Conservation (phyloP, 495 filamentous ascomycete genomes). For the Penicillium paxilli region DNA sequence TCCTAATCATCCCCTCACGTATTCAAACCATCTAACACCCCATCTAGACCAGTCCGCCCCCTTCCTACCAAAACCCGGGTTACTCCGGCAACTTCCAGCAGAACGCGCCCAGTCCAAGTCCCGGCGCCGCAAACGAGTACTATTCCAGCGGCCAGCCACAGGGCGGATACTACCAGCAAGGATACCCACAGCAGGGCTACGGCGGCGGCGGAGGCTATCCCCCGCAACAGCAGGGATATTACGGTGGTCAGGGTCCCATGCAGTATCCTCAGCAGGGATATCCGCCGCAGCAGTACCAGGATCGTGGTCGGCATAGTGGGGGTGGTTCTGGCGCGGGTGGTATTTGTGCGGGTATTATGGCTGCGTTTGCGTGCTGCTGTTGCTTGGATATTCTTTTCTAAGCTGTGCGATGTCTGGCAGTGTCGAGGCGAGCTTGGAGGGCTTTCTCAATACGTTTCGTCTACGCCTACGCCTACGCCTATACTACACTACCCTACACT, state of each 20-base stretch:
- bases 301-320: constrained; percentile 29
- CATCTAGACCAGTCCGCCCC: constrained; percentile 38
- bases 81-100: constrained; percentile 25
- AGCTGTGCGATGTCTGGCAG: too few relatives aligned
- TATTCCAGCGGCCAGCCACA: constrained; percentile 24
- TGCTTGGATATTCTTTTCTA: constrained; percentile 57
- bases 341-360: constrained; percentile 48
- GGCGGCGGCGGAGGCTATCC: constrained; percentile 11
- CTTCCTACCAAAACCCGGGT: constrained; percentile 35
- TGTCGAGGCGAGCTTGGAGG: too few relatives aligned
- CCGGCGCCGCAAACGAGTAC: constrained; percentile 29
- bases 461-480: too few relatives aligned
- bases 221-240: constrained; percentile 20
- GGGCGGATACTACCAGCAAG: constrained; percentile 12
- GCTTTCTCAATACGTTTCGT: constrained; percentile 2
- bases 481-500: too few relatives aligned
- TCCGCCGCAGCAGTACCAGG: constrained; percentile 44
- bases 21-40: constrained; percentile 15
- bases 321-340: constrained; percentile 34
- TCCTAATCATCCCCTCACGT: neutral
- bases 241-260: constrained; percentile 37
- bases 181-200: constrained; percentile 25
- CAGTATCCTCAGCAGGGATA: constrained; percentile 46
- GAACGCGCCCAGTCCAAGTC: constrained; percentile 21
- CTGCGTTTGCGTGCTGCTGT: constrained; percentile 53